phyloP scores from a whole-genome alignment of 2,329 filamentous ascomycete genomes.

The Verticillium albo-atrum region DNA sequence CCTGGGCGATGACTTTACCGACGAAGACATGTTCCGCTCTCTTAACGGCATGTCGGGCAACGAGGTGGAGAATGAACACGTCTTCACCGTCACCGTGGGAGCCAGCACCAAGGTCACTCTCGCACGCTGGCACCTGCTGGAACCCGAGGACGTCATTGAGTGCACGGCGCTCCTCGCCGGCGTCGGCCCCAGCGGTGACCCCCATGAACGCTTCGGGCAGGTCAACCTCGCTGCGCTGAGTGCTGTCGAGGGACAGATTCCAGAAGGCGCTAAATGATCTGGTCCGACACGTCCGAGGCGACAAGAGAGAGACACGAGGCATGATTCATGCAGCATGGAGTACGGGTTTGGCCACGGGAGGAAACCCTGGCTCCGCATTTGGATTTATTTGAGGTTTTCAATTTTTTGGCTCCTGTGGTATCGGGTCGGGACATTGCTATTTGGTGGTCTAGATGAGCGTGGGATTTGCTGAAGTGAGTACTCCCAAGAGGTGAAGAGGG shows the following conservation, averaged over 20 bases:
- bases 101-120: constrained; percentile 88
- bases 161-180: constrained; percentile 52
- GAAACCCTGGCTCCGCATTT: not conserved
- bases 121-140: constrained; percentile 84
- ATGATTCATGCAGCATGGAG: not conserved
- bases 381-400: not conserved
- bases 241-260: constrained; percentile 48
- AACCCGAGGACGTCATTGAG: constrained; percentile 83
- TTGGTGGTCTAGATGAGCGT: not conserved
- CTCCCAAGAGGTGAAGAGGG: no score
- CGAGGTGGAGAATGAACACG: constrained; percentile 56
- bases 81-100: constrained; percentile 90
- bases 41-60: constrained; percentile 56
- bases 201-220: constrained; percentile 39
- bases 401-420: not conserved
- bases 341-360: not conserved
- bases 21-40: constrained; percentile 94
- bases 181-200: constrained; percentile 32
- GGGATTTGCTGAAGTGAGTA: not conserved
- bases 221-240: constrained; percentile 54
- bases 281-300: not conserved
- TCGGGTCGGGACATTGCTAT: not conserved
- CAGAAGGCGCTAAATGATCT: constrained; percentile 17
- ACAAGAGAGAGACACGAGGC: not conserved
- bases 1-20: constrained; percentile 91